phyloP scores from a whole-genome alignment of 1,284 basidiomycete genomes.

The Trichosporon coremiiforme region DNA sequence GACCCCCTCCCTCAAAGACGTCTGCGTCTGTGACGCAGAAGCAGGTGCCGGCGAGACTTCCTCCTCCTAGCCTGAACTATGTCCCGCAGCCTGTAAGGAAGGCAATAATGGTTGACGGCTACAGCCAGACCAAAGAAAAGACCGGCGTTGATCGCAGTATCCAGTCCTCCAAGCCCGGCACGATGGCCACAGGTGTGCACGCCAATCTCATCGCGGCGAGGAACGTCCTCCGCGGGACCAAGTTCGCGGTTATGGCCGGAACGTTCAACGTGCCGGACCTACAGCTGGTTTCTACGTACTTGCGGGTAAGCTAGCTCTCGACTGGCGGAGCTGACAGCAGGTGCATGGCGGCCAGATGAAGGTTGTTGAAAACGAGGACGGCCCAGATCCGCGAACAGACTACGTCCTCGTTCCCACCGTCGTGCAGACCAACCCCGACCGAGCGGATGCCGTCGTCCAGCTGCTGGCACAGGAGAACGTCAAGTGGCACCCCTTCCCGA shows the following conservation, averaged over 20 bases:
- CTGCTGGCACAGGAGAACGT: background rate
- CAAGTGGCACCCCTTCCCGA: background rate
- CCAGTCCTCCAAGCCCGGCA: background rate
- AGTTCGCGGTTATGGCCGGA: background rate
- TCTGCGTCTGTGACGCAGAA: background rate
- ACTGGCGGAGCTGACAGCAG: conserved; percentile 4
- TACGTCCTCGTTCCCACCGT: background rate
- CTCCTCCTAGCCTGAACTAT: background rate
- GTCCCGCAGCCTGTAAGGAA: background rate
- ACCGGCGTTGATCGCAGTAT: background rate
- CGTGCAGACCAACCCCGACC: background rate
- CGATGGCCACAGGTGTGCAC: background rate
- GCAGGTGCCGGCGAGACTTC: background rate
- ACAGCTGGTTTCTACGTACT: background rate
- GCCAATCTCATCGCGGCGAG: background rate
- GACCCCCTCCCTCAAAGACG: background rate
- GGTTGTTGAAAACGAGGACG: background rate
- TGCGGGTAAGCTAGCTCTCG: background rate
- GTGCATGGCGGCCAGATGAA: background rate
- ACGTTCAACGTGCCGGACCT: background rate
- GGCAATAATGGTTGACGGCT: background rate
- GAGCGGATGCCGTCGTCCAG: background rate
- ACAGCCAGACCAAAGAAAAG: background rate
- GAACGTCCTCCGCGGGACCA: background rate
- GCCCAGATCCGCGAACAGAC: background rate